Conservation (phyloP, 1,139 yeast genomes). For the Scheffersomyces stambukii region DNA sequence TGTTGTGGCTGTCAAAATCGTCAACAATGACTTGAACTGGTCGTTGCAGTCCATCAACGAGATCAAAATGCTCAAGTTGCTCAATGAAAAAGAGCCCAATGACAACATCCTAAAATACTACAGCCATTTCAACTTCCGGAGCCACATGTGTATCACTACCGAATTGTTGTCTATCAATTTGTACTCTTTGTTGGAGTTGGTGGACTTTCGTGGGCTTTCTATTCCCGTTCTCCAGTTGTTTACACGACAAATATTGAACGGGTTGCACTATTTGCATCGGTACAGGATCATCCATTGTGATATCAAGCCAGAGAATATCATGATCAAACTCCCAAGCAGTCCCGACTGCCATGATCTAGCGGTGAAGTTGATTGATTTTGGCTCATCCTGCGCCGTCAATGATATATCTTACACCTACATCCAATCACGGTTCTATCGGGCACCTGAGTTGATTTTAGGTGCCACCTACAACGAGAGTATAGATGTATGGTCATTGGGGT, state of each 20-base stretch:
- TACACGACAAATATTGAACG: slow-evolving; percentile 53
- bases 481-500: slow-evolving; percentile 79
- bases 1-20: slow-evolving; percentile 69
- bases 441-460: slow-evolving; percentile 83
- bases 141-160: slow-evolving; percentile 79
- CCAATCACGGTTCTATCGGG: slow-evolving; percentile 63
- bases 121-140: slow-evolving; percentile 75
- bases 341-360: slow-evolving; percentile 18
- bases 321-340: slow-evolving; percentile 40
- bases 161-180: slow-evolving; percentile 69
- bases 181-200: slow-evolving; percentile 60
- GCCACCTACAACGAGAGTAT: slow-evolving; percentile 65
- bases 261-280: slow-evolving; percentile 56
- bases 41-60: slow-evolving; percentile 77
- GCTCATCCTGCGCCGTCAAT: slow-evolving; percentile 50
- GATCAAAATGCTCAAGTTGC: slow-evolving; percentile 58
- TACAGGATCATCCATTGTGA: slow-evolving; percentile 73
- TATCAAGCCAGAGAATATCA: slow-evolving; percentile 65
- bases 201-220: slow-evolving; percentile 59
- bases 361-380: slow-evolving; percentile 62
- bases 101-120: slow-evolving; percentile 45
- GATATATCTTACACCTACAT: slow-evolving; percentile 54
- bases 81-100: slow-evolving; percentile 20
- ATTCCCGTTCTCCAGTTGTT: slow-evolving; percentile 47
- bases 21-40: slow-evolving; percentile 71